Conservation (phyloP, 2,329 filamentous ascomycete species). For the Geoglossum cookeanum region DNA sequence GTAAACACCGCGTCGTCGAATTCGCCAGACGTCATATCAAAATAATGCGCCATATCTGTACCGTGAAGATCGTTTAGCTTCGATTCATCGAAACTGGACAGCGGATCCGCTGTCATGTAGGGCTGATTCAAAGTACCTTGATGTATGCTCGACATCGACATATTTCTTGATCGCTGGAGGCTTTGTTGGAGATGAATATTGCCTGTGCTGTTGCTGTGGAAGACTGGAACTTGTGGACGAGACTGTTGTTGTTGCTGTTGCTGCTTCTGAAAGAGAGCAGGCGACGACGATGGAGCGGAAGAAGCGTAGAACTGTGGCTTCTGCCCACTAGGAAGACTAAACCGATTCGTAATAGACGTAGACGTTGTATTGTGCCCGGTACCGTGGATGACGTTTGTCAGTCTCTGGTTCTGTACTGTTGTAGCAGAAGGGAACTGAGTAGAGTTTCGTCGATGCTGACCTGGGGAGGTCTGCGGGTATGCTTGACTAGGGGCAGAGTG, state of each 20-base stretch:
- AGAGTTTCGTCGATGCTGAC: conserved; percentile 18
- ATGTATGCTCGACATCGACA: conserved; percentile 21
- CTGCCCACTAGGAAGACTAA: conserved; percentile 15
- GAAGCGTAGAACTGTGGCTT: conserved; percentile 18
- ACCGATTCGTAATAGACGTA: conserved; percentile 20
- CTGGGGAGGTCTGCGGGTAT: conserved; percentile 17
- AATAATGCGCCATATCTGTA: conserved; percentile 1
- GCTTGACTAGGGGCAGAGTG: conserved; percentile 18
- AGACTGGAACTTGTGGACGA: conserved; percentile 23
- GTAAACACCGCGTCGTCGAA: conserved; percentile 10
- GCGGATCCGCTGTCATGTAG: not conserved
- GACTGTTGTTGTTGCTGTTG: conserved; percentile 3
- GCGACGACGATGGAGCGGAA: conserved; percentile 20
- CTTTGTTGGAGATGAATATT: conserved; percentile 14
- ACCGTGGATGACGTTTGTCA: conserved; percentile 21
- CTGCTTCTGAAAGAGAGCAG: conserved; percentile 12
- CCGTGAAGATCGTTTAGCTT: not conserved
- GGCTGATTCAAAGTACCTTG: conserved; percentile 15
- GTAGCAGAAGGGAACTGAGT: conserved; percentile 19
- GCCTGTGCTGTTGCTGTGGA: conserved; percentile 18
- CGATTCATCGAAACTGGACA: not conserved
- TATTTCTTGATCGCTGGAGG: conserved; percentile 15
- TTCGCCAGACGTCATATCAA: conserved; percentile 8
- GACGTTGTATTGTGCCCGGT: conserved; percentile 18
- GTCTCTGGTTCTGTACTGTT: conserved; percentile 20